A percentile compares a stretch with the other conserved stretches of the same genome.
These are phyloP conservation scores for Stylonectria norvegica DNA, from an alignment of 2,329 filamentous ascomycete species.

Conservation along the genomic window DNA sequence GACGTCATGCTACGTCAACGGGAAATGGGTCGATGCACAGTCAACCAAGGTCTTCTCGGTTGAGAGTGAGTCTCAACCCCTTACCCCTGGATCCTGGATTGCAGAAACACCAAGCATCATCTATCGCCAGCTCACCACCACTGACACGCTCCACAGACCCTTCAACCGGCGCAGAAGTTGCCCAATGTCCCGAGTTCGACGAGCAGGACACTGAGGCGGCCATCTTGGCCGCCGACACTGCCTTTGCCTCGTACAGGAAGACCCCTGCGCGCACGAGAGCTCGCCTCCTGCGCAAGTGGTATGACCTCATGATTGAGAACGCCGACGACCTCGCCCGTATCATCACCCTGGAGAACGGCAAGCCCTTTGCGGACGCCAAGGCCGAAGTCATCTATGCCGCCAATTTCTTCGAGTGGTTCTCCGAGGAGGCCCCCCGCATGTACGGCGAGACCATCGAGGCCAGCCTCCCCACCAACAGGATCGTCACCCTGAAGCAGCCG, in stretches of 20 bases:
- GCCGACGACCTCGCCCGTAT: conserved; percentile 63
- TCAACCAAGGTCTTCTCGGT: conserved; percentile 74
- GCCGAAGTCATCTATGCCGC: conserved; percentile 57
- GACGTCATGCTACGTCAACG: conserved; percentile 69
- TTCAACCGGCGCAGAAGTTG: conserved; percentile 65
- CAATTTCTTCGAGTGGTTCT: conserved; percentile 62
- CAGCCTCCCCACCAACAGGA: conserved; percentile 56
- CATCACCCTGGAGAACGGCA: conserved; percentile 70
- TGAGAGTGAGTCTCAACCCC: conserved; percentile 42
- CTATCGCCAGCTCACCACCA: neutral
- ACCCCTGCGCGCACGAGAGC: conserved; percentile 58
- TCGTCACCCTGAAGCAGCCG: conserved; percentile 32
- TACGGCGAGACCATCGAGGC: conserved; percentile 49
- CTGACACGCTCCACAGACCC: conserved; percentile 55
- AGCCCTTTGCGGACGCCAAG: conserved; percentile 59
- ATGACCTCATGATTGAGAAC: conserved; percentile 64
- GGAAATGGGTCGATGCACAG: conserved; percentile 69
- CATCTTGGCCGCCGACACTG: conserved; percentile 62
- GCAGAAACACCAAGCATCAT: neutral
- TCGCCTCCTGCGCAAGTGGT: conserved; percentile 61
- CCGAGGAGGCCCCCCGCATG: conserved; percentile 57
- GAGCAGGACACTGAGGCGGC: conserved; percentile 64
- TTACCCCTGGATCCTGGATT: neutral
- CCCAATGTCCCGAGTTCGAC: conserved; percentile 70
- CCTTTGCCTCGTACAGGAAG: conserved; percentile 56